These are phyloP conservation scores for Melanogaster broomeanus DNA, from an alignment of 768 basidiomycete genomes.

Conservation along the genomic window DNA sequence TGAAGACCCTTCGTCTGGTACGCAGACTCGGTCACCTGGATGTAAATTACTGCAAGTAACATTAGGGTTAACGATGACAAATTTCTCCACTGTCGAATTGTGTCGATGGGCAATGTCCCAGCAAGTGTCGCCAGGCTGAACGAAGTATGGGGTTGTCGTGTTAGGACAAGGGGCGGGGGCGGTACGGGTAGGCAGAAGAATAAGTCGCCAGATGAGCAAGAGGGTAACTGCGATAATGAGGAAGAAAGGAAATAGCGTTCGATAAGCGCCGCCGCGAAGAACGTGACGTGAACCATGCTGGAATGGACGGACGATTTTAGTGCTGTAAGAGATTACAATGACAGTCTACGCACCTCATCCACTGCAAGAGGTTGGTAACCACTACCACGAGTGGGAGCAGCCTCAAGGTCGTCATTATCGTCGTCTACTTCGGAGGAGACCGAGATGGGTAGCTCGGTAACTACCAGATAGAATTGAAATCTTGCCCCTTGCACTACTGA, in stretches of 20 bases:
- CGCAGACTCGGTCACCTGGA: constrained; percentile 61
- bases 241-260: constrained; percentile 71
- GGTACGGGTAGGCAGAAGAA: constrained; percentile 38
- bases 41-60: constrained; percentile 58
- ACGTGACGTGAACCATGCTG: constrained; percentile 32
- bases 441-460: constrained; percentile 31
- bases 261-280: constrained; percentile 49
- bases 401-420: constrained; percentile 53
- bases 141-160: constrained; percentile 43
- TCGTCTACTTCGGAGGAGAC: constrained; percentile 30
- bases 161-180: constrained; percentile 31
- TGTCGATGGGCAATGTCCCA: constrained; percentile 58
- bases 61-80: constrained; percentile 53
- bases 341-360: constrained; percentile 44
- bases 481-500: background rate
- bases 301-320: constrained; percentile 24
- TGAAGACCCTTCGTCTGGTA: constrained; percentile 45
- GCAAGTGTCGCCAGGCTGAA: constrained; percentile 63
- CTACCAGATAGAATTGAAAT: constrained; percentile 14
- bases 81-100: constrained; percentile 51
- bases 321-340: background rate
- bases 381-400: constrained; percentile 51
- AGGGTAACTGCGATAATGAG: constrained; percentile 64
- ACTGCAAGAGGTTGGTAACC: constrained; percentile 57
- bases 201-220: constrained; percentile 64